Evolutionary conservation across 2,329 filamentous ascomycete species (phyloP).

Genomic region (Thermoascus crustaceus): DNA sequence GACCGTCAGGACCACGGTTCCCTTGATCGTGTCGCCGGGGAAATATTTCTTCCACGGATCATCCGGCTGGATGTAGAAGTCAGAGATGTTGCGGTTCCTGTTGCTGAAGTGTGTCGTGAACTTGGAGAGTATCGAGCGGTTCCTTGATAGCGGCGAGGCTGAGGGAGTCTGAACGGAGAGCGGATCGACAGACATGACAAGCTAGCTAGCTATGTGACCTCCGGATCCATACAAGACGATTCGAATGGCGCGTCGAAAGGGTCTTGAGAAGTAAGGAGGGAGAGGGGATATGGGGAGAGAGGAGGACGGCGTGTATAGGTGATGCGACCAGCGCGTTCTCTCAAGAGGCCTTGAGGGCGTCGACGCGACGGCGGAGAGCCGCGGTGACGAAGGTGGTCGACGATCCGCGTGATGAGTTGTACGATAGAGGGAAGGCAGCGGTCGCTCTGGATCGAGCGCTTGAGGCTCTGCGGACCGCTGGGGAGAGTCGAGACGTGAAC

Average conservation of each 20-base stretch:
- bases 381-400: neutral
- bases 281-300: neutral
- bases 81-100: constrained; percentile 48
- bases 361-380: neutral
- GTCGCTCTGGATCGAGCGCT: neutral
- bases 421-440: neutral
- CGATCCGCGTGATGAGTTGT: neutral
- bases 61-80: constrained; percentile 55
- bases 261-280: too few species aligned
- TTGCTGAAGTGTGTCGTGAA: constrained; percentile 48
- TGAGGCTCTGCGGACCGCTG: neutral
- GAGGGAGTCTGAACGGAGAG: constrained; percentile 22
- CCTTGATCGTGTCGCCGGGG: constrained; percentile 55
- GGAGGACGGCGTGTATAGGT: neutral
- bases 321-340: constrained; percentile 1
- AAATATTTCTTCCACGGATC: constrained; percentile 56
- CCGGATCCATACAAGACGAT: constrained; percentile 22
- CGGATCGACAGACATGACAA: constrained; percentile 36
- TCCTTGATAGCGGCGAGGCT: constrained; percentile 31
- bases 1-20: constrained; percentile 52
- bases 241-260: neutral
- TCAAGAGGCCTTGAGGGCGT: neutral
- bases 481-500: neutral
- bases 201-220: constrained; percentile 17
- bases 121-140: constrained; percentile 43